Conservation (phyloP, 805 yeast species). For the Candida insectalens region DNA sequence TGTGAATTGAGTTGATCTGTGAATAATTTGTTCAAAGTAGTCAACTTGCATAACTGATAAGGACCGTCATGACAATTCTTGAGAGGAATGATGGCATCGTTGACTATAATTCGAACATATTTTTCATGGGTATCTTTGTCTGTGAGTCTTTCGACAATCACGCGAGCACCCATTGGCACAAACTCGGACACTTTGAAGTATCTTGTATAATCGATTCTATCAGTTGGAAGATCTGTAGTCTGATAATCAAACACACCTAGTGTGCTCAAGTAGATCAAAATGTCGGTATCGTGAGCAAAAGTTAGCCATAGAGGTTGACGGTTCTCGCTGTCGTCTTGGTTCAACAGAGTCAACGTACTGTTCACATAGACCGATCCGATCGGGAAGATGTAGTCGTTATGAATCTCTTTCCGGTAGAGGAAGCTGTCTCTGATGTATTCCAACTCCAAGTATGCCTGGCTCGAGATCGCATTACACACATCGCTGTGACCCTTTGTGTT, state of each 20-base stretch:
- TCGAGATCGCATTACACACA: constrained; percentile 60
- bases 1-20: constrained; percentile 5
- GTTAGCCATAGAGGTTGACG: constrained; percentile 41
- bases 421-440: constrained; percentile 52
- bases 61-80: constrained; percentile 40
- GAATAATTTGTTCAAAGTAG: constrained; percentile 7
- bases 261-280: constrained; percentile 53
- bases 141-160: constrained; percentile 41
- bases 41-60: constrained; percentile 34
- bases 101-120: constrained; percentile 39
- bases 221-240: constrained; percentile 26
- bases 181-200: constrained; percentile 35
- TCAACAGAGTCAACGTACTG: constrained; percentile 23
- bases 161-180: constrained; percentile 49
- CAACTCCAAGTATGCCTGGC: constrained; percentile 53
- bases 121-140: constrained; percentile 9
- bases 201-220: constrained; percentile 33
- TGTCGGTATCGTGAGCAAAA: constrained; percentile 55
- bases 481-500: constrained; percentile 59
- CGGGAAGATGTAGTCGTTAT: constrained; percentile 42
- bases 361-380: constrained; percentile 56
- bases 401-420: constrained; percentile 54
- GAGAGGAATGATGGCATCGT: constrained; percentile 47
- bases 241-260: constrained; percentile 43
- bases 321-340: constrained; percentile 11